A percentile compares a stretch with the other conserved stretches of the same genome.
Evolutionary conservation across 345 rosid genomes (phyloP).

Genomic region (Camelina laxa): DNA sequence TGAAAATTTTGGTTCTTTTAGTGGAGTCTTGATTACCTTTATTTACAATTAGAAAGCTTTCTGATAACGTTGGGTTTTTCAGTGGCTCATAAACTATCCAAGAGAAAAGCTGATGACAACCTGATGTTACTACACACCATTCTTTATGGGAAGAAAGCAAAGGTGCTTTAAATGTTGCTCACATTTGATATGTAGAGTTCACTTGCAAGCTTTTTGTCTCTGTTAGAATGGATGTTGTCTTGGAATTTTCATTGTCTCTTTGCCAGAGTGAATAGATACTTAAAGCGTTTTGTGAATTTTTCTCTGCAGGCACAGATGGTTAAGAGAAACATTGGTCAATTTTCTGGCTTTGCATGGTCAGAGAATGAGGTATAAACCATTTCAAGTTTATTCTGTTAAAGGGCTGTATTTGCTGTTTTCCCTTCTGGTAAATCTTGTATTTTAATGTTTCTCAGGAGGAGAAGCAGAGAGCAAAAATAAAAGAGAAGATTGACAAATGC

Average conservation of each 20-base stretch:
- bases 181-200: neutral
- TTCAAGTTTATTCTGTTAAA: conserved; percentile 17
- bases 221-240: neutral
- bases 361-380: conserved; percentile 72
- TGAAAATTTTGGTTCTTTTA: neutral
- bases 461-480: conserved; percentile 74
- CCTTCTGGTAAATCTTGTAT: conserved; percentile 18
- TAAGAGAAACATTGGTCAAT: conserved; percentile 86
- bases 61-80: conserved; percentile 51
- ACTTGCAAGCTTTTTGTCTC: conserved; percentile 10
- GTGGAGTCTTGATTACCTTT: conserved; percentile 1
- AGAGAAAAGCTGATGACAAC: conserved; percentile 91
- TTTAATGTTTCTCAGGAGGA: conserved; percentile 51
- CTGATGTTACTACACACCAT: conserved; percentile 74
- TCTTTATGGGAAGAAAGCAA: conserved; percentile 96
- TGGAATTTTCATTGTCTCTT: neutral
- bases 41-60: conserved; percentile 19
- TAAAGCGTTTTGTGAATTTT: conserved; percentile 21
- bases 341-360: conserved; percentile 91
- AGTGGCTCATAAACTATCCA: conserved; percentile 97
- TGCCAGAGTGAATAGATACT: conserved; percentile 8
- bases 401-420: conserved; percentile 20
- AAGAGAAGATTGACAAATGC: conserved; percentile 92
- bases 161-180: conserved; percentile 54
- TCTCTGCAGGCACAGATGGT: conserved; percentile 67